Base-by-base conservation (phyloP, 2,329 filamentous ascomycete genomes). In the Emmonsiellopsis sp. region DNA sequence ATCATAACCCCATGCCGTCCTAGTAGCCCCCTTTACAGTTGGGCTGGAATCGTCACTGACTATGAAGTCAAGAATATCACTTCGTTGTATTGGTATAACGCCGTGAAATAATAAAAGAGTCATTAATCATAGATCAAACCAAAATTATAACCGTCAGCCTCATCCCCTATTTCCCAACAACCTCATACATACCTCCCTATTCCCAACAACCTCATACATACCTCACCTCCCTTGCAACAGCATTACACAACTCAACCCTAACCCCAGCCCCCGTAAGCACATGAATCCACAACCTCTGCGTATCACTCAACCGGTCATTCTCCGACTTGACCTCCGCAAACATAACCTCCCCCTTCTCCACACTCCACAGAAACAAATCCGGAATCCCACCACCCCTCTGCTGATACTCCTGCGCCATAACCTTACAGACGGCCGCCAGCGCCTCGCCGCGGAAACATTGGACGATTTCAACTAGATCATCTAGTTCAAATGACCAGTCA, bases 241-340 rank as follows among this genome's bases (percentile, higher is more conserved):
- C 82, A 69, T 82, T 79, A 60, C 81, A 94, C 59, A 97, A 75
- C 62, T 95, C 91, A 31, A 97, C 92, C 60, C 79, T 81, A 40
- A 97, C 80, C 2, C 93, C 92, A 1, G 91, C 90, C 1, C 86
- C 85, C 7, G 84, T 86, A 51, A 98, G 77, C 7, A 96, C 89
- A 75, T 97, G 89, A 63, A 97, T 95, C 93, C 93, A 98, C 60
- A 98, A 78, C 61, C 93, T 77, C 73, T 98, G 93, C 15, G 91
- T 95, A 74, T 98, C 93, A 70, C 92, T 97, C 64, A 98, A 75
- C 40, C 90, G 83, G 76, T 98, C 93, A 70, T 95, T 96, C 67
- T 84, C 85, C 60, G 84, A 88, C 74, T 91, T 90, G 54, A 90
- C 86, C 69, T 89, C 85, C 4, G 79, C 79, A 68, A 93, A 92